phyloP scores from a whole-genome alignment of 352 stramenopile species.

The Phytophthora constricta region DNA sequence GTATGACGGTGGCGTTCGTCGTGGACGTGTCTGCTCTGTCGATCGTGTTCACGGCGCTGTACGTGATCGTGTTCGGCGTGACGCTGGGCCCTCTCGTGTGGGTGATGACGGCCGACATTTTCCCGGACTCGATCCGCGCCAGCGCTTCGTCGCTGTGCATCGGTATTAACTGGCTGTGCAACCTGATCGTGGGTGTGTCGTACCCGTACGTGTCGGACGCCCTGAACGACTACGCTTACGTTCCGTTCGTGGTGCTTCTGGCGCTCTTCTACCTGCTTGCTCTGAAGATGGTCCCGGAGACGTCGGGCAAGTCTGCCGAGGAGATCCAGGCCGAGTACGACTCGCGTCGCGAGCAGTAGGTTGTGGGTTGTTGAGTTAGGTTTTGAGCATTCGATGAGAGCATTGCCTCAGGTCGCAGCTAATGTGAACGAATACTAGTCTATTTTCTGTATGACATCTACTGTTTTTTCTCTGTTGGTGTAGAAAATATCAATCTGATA shows the following conservation, averaged over 20 bases:
- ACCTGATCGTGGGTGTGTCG: slow-evolving; percentile 51
- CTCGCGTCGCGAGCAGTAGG: slow-evolving; percentile 21
- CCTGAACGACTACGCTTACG: slow-evolving; percentile 39
- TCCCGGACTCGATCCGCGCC: slow-evolving; percentile 3
- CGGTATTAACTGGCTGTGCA: slow-evolving; percentile 23
- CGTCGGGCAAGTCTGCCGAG: slow-evolving; percentile 55
- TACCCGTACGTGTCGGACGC: slow-evolving; percentile 56
- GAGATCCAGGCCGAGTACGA: slow-evolving; percentile 59
- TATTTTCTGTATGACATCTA: too few relatives aligned
- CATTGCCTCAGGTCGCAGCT: too few relatives aligned
- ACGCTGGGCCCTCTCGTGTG: not conserved
- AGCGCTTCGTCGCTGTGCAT: slow-evolving; percentile 1
- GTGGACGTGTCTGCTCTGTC: slow-evolving; percentile 10
- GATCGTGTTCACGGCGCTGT: slow-evolving; percentile 9
- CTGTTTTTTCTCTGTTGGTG: too few relatives aligned
- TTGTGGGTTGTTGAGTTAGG: not conserved
- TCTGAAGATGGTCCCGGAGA: slow-evolving; percentile 54
- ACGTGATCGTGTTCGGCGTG: slow-evolving; percentile 14
- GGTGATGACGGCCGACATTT: slow-evolving; percentile 3
- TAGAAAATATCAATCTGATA: too few relatives aligned
- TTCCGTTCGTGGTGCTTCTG: slow-evolving; percentile 55
- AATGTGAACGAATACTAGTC: too few relatives aligned
- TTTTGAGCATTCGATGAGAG: too few relatives aligned
- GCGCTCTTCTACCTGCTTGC: slow-evolving; percentile 47
- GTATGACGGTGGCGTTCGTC: slow-evolving; percentile 12